phyloP scores from a whole-genome alignment of 2,329 filamentous ascomycete species.

The Microascus cirrosus region DNA sequence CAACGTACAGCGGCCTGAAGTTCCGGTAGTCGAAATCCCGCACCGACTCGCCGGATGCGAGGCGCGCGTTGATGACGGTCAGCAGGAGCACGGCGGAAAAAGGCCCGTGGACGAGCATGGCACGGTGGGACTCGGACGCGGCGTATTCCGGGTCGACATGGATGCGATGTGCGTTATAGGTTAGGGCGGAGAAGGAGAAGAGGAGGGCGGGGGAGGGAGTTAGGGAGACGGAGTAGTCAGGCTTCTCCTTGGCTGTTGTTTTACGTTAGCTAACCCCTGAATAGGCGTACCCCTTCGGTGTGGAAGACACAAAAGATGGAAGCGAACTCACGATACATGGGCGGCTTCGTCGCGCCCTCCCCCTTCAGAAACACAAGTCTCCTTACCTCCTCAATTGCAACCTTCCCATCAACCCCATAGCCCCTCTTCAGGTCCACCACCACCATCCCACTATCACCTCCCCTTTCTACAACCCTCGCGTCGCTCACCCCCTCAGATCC shows the following conservation, averaged over 20 bases:
- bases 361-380: constrained; percentile 39
- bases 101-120: constrained; percentile 78
- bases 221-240: constrained; percentile 37
- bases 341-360: constrained; percentile 7
- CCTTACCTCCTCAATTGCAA: constrained; percentile 32
- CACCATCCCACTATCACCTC: constrained; percentile 27
- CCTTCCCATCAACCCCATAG: constrained; percentile 23
- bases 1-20: constrained; percentile 66
- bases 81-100: constrained; percentile 70
- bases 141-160: constrained; percentile 71
- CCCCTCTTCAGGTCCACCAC: constrained; percentile 39
- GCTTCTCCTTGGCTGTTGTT: constrained; percentile 10
- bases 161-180: constrained; percentile 85
- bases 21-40: constrained; percentile 66
- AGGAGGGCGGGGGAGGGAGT: constrained; percentile 60
- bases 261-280: background rate
- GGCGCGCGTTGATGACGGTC: constrained; percentile 36
- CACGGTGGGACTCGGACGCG: constrained; percentile 60
- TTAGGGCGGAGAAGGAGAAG: constrained; percentile 84
- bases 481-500: constrained; percentile 35
- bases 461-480: constrained; percentile 20
- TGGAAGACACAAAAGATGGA: background rate
- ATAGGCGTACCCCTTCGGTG: background rate
- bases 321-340: constrained; percentile 16
- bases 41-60: constrained; percentile 22